Conservation (phyloP, 352 stramenopile genomes). For the Phytophthora syringae region DNA sequence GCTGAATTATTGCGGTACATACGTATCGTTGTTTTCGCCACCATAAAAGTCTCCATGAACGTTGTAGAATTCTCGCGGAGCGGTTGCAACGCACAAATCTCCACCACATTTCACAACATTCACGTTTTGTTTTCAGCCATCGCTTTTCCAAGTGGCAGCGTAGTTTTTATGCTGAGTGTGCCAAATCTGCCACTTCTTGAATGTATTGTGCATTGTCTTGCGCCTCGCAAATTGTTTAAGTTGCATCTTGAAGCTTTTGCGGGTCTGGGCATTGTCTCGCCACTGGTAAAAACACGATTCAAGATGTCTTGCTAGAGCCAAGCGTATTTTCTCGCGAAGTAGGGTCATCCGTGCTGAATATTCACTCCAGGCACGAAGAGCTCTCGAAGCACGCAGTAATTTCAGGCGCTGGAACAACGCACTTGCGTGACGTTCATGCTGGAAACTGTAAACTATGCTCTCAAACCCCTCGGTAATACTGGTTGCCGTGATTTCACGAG, state of each 20-base stretch:
- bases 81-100: constrained; percentile 7
- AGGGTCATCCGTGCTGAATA: constrained; percentile 14
- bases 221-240: constrained; percentile 14
- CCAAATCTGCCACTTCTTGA: constrained; percentile 24
- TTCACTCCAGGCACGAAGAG: constrained; percentile 9
- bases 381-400: constrained; percentile 6
- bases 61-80: constrained; percentile 10
- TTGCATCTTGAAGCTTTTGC: constrained; percentile 7
- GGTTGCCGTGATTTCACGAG: constrained; percentile 3
- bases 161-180: constrained; percentile 15
- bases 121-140: constrained; percentile 7
- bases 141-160: constrained; percentile 15
- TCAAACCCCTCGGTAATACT: constrained; percentile 13
- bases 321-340: constrained; percentile 20
- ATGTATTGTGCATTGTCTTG: constrained; percentile 18
- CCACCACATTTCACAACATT: constrained; percentile 13
- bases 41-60: constrained; percentile 9
- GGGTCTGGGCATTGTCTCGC: constrained; percentile 5
- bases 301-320: constrained; percentile 9
- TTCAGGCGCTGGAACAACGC: constrained; percentile 13
- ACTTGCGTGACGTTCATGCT: constrained; percentile 16
- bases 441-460: constrained; percentile 3
- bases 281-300: constrained; percentile 17
- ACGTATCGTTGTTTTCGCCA: constrained; percentile 2
- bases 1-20: constrained; percentile 2